Evolutionary conservation across 768 basidiomycete genomes (phyloP).

Genomic region (Dioszegia aurantiaca): DNA sequence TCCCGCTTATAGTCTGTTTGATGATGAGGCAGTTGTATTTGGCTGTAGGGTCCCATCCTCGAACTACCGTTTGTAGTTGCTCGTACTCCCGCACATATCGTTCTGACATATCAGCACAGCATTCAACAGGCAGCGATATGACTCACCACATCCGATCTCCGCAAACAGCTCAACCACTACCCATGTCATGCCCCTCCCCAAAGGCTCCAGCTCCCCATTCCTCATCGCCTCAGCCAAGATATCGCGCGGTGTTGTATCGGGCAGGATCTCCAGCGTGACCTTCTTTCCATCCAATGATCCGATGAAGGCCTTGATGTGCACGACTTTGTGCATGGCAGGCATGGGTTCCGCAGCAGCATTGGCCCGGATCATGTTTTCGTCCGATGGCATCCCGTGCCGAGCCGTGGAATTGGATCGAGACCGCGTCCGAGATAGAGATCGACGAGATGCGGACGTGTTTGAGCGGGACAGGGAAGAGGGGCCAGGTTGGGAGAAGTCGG

Average conservation of each 20-base stretch:
- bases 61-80: constrained; percentile 69
- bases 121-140: background rate
- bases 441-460: constrained; percentile 24
- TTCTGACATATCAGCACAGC: constrained; percentile 55
- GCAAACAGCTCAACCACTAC: constrained; percentile 87
- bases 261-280: constrained; percentile 67
- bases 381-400: constrained; percentile 18
- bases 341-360: constrained; percentile 11
- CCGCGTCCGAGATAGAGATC: constrained; percentile 12
- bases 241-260: constrained; percentile 68
- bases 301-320: constrained; percentile 25
- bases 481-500: background rate
- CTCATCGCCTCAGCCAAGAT: constrained; percentile 65
- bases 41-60: constrained; percentile 78
- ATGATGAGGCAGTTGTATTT: constrained; percentile 75
- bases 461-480: constrained; percentile 19
- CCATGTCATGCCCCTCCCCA: constrained; percentile 64
- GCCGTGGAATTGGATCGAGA: constrained; percentile 14
- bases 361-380: constrained; percentile 21
- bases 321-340: constrained; percentile 8
- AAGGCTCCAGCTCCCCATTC: constrained; percentile 63
- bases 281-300: constrained; percentile 27
- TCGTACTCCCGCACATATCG: constrained; percentile 87
- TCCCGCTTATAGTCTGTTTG: constrained; percentile 68
- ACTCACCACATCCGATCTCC: constrained; percentile 85